Evolutionary conservation across 352 stramenopile species (phyloP), one percentile per base, ranked within the genome.

Genomic region (Paralagenidium karlingii): DNA sequence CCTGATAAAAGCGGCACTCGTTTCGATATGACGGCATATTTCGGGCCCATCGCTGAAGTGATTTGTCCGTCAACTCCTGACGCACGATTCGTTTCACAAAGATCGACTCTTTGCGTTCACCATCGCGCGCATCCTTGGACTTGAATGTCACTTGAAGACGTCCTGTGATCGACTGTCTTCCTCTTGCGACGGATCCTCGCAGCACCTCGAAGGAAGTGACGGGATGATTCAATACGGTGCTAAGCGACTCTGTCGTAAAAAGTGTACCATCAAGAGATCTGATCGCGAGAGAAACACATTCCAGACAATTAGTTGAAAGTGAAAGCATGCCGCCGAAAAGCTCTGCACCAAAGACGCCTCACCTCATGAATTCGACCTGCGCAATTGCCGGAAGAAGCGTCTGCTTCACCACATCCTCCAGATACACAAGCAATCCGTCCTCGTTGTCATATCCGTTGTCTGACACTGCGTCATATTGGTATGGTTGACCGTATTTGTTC

Each of bases 41-140:
- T 12, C 70, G 60, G 21, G 47, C 46, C 70, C 70, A 85, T 38
- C 81, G 53, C 30, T 53, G 47, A 11, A 34, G 53, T 0, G 56
- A 59, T 20, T 68, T 47, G 16, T 53, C 16, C 2, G 68, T 54
- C 24, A 85, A 55, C 40, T 85, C 70, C 19, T 60, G 48, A 37
- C 55, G 67, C 10, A 66, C 58, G 22, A 64, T 77, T 22, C 71
- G 66, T 53, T 85, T 85, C n/a, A 77, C 16, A 44, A 85, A 85
- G 24, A 85, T 16, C 5, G 41, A 58, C 37, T 47, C 53, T 15
- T 31, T 53, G 27, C 34, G 12, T 3, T 18, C 36, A 20, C 51
- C 26, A 3, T 19, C 24, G 3, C 9, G 15, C 9, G 24, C n/a
- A 21, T 37, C 47, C 4, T 36, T 18, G 15, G 12, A 19, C n/a